These are phyloP conservation scores for Pascua guehoae DNA, from an alignment of 1,284 basidiomycete genomes.

Conservation along the genomic window DNA sequence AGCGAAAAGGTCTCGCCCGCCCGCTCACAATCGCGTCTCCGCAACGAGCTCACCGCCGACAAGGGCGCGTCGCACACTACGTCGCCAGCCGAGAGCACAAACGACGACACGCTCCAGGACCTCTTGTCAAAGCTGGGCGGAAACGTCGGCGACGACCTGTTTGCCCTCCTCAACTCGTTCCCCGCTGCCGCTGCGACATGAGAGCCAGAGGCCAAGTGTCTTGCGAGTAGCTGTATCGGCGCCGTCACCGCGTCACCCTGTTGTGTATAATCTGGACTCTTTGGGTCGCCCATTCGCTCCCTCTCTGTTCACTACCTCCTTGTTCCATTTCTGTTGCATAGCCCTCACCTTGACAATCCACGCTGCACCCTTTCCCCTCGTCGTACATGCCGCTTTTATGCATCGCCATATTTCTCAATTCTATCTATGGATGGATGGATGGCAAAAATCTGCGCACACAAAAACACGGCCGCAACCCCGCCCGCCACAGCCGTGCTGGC, in stretches of 20 bases:
- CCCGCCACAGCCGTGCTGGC: too few species aligned
- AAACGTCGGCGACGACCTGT: conserved; percentile 13
- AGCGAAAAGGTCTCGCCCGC: conserved; percentile 8
- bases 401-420: too few species aligned
- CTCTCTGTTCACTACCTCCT: neutral
- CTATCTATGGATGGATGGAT: too few species aligned
- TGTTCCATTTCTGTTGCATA: conserved; percentile 4
- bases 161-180: conserved; percentile 20
- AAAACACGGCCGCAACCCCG: too few species aligned
- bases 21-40: conserved; percentile 2
- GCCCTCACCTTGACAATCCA: neutral
- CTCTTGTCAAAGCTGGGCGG: conserved; percentile 14
- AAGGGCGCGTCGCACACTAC: neutral
- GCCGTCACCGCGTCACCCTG: neutral
- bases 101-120: conserved; percentile 6
- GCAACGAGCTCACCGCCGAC: conserved; percentile 9
- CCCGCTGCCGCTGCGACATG: conserved; percentile 1
- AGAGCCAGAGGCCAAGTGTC: too few species aligned
- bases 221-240: too few species aligned
- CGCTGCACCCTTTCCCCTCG: neutral
- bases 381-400: neutral
- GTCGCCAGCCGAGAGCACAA: neutral
- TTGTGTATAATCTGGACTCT: neutral
- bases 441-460: too few species aligned
- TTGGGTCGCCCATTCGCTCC: too few species aligned